Conservation (phyloP, 2,329 filamentous ascomycete species). For the Blastomyces emzantsi region DNA sequence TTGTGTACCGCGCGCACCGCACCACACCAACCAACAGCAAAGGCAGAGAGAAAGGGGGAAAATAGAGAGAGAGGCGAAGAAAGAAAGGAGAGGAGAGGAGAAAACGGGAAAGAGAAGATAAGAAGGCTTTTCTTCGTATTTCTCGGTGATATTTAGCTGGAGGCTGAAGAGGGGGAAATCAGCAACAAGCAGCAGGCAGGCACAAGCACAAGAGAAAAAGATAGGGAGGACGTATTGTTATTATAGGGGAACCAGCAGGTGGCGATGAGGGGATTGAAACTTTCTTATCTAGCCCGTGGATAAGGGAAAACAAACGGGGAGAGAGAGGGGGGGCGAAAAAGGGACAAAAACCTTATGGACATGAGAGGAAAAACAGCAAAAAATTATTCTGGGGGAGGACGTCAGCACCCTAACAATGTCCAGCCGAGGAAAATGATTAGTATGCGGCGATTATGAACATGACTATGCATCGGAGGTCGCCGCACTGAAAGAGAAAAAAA, state of each 20-base stretch:
- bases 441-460: not conserved
- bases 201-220: not conserved
- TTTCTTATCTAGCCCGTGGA: not conserved
- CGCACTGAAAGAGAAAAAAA: not conserved
- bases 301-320: not conserved
- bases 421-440: not conserved
- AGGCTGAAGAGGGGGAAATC: not conserved
- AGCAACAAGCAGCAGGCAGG: not conserved
- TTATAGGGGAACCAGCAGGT: not conserved
- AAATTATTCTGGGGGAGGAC: not conserved
- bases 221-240: not conserved
- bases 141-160: not conserved
- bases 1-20: not conserved
- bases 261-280: not conserved
- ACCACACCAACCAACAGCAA: not conserved
- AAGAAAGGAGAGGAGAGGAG: not conserved
- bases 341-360: not conserved
- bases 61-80: not conserved
- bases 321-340: not conserved
- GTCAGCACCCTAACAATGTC: not conserved
- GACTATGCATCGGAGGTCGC: not conserved
- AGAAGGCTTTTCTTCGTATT: not conserved
- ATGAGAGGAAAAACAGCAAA: not conserved
- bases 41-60: not conserved
- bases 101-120: not conserved